Percentiles rank a stretch among this genome's conserved stretches.
Evolutionary conservation across 371 early-diverging fungal species (phyloP).

Genomic region (Globomyces sp.): DNA sequence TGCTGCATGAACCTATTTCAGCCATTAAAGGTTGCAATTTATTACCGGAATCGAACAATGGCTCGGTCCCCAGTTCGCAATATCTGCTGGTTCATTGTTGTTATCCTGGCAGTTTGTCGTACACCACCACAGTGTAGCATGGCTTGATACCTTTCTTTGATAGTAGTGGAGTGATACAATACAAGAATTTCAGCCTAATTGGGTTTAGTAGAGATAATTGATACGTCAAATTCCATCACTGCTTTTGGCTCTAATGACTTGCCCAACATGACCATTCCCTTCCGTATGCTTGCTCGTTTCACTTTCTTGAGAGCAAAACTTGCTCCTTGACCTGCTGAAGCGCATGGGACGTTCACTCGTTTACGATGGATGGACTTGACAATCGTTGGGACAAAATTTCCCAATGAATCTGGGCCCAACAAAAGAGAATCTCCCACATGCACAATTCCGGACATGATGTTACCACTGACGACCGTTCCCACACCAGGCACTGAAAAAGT

Average conservation of each 20-base stretch:
- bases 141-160: constrained; percentile 84
- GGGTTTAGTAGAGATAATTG: background rate
- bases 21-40: background rate
- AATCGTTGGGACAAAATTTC: constrained; percentile 70
- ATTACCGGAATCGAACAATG: constrained; percentile 55
- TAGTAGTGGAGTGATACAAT: constrained; percentile 89
- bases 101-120: constrained; percentile 83
- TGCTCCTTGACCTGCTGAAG: constrained; percentile 81
- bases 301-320: constrained; percentile 85
- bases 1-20: constrained; percentile 63
- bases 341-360: constrained; percentile 72
- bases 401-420: constrained; percentile 82
- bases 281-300: constrained; percentile 71
- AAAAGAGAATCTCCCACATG: constrained; percentile 80
- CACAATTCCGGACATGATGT: constrained; percentile 75
- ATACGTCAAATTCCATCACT: constrained; percentile 29
- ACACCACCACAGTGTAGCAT: constrained; percentile 92
- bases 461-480: constrained; percentile 61
- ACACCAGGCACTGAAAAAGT: constrained; percentile 81
- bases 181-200: constrained; percentile 71
- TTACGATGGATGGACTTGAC: constrained; percentile 89
- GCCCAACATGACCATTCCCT: constrained; percentile 84
- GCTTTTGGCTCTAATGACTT: constrained; percentile 58
- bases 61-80: constrained; percentile 89
- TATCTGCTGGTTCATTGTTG: constrained; percentile 67